Evolutionary conservation across 257 asterid species (phyloP), one percentile per base, ranked within the genome.

Genomic region (Nyctanthes arbortristis): DNA sequence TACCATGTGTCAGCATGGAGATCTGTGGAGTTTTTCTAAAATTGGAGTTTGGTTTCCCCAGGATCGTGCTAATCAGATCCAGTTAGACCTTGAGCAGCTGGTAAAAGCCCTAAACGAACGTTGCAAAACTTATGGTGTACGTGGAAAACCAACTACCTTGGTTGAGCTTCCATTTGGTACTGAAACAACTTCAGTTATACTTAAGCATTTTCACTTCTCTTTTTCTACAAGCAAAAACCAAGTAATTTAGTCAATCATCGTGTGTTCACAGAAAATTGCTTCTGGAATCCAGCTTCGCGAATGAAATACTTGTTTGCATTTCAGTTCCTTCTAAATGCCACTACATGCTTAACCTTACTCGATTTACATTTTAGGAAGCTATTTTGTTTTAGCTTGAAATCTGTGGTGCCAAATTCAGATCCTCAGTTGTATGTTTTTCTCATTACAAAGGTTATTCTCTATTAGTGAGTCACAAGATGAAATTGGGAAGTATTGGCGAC

Each of bases 101-200:
- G 92, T 94, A 36, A 94, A 85, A 79, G 63, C 88, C 25, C 81
- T 91, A 87, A 94, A 87, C 73, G 98, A 89, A 73, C 93, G 92
- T 59, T 91, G 98, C 91, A 94, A 94, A 80, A 84, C 96, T 78
- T 94, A 94, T 86, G 98, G 99, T 78, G 71, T 94, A 28, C 97
- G 97, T 55, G 88, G 88, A 77, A 94, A 94, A 75, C 98, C 99
- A 70, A 69, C 70, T 57, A 47, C 73, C 56, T 47, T 93, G 62
- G 84, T 88, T 62, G 95, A 92, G 81, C 89, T 90, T 77, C 98
- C 98, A 49, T 92, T 88, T 88, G 98, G 98, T 93, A 90, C 47
- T 8, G 58, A 80, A 24, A 34, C 55, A 39, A 39, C 20, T 34
- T 66, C n/a, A 39, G 65, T 45, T 72, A n/a, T 34, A 43, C 65